Evolutionary conservation across 805 yeast genomes (phyloP).

Genomic region (Candida awuae): DNA sequence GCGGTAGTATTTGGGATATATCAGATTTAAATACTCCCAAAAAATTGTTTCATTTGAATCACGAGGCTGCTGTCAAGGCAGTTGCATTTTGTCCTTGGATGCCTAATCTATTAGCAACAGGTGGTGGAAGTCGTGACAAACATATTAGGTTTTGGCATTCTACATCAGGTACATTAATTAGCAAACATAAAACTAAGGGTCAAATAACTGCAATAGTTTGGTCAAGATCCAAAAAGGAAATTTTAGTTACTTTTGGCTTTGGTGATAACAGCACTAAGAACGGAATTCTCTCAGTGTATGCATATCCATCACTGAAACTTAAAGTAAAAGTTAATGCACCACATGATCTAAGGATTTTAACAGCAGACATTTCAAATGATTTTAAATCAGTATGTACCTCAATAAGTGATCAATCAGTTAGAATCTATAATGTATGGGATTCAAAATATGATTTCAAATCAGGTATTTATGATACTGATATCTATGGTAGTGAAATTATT

Average conservation of each 20-base stretch:
- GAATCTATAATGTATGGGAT: conserved; percentile 71
- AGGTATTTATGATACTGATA: conserved; percentile 30
- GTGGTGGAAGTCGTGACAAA: conserved; percentile 82
- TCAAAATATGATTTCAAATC: conserved; percentile 30
- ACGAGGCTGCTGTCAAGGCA: conserved; percentile 85
- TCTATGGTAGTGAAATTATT: conserved; percentile 49
- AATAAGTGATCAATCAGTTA: conserved; percentile 66
- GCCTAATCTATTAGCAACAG: conserved; percentile 71
- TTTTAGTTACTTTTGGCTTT: conserved; percentile 79
- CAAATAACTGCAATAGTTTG: conserved; percentile 78
- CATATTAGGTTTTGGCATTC: conserved; percentile 85
- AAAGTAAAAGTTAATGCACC: conserved; percentile 42
- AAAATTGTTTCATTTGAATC: conserved; percentile 45
- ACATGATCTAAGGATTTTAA: conserved; percentile 49
- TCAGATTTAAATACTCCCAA: conserved; percentile 33
- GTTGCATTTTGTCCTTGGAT: conserved; percentile 90
- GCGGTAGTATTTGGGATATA: conserved; percentile 72
- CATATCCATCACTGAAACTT: conserved; percentile 56
- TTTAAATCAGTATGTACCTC: conserved; percentile 59
- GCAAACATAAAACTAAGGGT: conserved; percentile 48
- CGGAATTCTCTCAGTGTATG: conserved; percentile 47
- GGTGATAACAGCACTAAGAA: conserved; percentile 43
- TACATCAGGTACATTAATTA: conserved; percentile 61
- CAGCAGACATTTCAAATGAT: conserved; percentile 64
- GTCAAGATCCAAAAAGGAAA: conserved; percentile 56